Evolutionary conservation across 495 filamentous ascomycete species (phyloP), one percentile per base, ranked within the genome.

Genomic region (Neurospora sp.): DNA sequence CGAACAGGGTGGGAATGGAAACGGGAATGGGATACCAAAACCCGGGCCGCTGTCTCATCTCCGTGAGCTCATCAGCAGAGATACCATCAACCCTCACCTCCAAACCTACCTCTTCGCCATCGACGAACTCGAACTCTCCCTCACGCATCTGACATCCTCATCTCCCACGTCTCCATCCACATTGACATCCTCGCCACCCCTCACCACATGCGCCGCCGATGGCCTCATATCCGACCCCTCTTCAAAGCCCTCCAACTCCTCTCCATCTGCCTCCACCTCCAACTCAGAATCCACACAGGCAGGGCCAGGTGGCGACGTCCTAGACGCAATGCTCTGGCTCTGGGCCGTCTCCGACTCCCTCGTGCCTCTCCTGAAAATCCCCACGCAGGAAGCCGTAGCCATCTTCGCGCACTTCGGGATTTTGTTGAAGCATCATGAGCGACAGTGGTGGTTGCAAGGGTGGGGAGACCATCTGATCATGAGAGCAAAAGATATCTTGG

Each of bases 241-340:
- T 31, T 31, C 27, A 31, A 31, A 31, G 27, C 27, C 27, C 27
- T 31, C 27, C 27, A 31, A 31, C 27, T 31, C 31, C 31, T 31
- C 11, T 5, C 48, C 11, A 8, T 6, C 48, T 14, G 1, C 31
- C 31, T 31, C 20, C 46, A 0, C n/a, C n/a, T n/a, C 18, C 20
- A 27, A 27, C 37, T 37, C 35, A 7, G 37, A 38, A 8, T 8
- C 37, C 37, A 8, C 37, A 6, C 37, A 31, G 2, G 2, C 27
- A 31, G 27, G 27, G 2, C 1, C 2, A 5, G 41, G 42, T 1
- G 42, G 76, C 9, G 81, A 83, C 35, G 78, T 82, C 66, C 74
- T 80, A 9, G 81, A 81, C 39, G 77, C 79, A 11, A 82, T 83
- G 78, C 74, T 83, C n/a, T 82, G 81, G 81, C 73, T 82, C 66